Evolutionary conservation across 2,329 filamentous ascomycete species (phyloP).

Genomic region (Fusarium sp.): DNA sequence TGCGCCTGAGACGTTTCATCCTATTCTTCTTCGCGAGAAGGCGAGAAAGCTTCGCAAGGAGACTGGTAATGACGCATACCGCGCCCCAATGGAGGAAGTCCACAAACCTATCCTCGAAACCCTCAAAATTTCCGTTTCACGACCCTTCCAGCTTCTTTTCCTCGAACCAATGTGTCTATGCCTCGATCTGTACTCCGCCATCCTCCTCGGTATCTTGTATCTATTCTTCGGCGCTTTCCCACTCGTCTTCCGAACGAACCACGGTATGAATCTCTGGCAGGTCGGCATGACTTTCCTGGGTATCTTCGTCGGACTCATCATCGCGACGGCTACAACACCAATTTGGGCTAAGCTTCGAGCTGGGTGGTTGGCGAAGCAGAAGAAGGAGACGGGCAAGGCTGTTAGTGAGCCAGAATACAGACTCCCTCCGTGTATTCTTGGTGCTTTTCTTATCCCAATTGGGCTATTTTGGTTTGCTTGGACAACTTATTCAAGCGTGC

Average conservation of each 20-base stretch:
- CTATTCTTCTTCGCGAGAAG: slow-evolving; percentile 23
- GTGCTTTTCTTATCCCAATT: slow-evolving; percentile 23
- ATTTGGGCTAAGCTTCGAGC: slow-evolving; percentile 30
- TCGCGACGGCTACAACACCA: slow-evolving; percentile 14
- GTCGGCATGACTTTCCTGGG: slow-evolving; percentile 29
- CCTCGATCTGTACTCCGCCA: slow-evolving; percentile 82
- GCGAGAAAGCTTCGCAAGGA: slow-evolving; percentile 25
- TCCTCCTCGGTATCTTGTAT: slow-evolving; percentile 83
- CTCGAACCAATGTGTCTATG: slow-evolving; percentile 84
- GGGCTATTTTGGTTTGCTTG: slow-evolving; percentile 38
- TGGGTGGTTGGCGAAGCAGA: neutral
- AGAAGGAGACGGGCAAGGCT: slow-evolving; percentile 20
- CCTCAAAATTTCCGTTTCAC: slow-evolving; percentile 57
- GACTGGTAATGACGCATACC: slow-evolving; percentile 15
- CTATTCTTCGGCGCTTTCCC: slow-evolving; percentile 87
- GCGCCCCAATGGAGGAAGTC: slow-evolving; percentile 14
- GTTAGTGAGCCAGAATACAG: slow-evolving; percentile 31
- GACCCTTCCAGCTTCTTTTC: slow-evolving; percentile 78
- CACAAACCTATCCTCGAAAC: neutral
- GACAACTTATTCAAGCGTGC: slow-evolving; percentile 22
- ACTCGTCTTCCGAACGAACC: slow-evolving; percentile 77
- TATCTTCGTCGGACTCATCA: slow-evolving; percentile 17
- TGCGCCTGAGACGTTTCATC: slow-evolving; percentile 40
- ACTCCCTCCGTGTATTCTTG: slow-evolving; percentile 22
- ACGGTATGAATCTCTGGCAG: slow-evolving; percentile 78